Conservation (phyloP, 2,329 filamentous ascomycete species). For the Epichloe coenophiala region DNA sequence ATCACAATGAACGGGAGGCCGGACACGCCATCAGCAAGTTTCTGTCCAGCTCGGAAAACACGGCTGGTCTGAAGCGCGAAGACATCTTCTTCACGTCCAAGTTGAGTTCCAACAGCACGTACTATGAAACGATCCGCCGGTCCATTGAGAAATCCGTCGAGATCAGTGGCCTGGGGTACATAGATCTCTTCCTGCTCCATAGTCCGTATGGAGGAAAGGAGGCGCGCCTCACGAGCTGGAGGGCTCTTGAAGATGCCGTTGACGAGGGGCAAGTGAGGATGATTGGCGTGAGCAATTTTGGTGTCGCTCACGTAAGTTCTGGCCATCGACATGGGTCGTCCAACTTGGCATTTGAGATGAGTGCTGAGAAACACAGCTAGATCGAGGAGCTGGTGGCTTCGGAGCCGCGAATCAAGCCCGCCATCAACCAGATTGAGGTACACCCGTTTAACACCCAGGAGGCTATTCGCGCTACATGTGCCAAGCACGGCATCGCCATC, state of each 20-base stretch:
- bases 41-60: conserved; percentile 34
- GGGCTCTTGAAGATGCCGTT: too few species aligned
- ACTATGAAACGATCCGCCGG: conserved; percentile 52
- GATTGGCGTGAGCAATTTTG: too few species aligned
- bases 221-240: too few species aligned
- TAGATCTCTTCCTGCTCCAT: conserved; percentile 70
- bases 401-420: conserved; percentile 30
- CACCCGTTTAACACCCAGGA: conserved; percentile 70
- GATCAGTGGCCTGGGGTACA: conserved; percentile 55
- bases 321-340: too few species aligned
- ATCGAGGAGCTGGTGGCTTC: too few species aligned
- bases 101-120: conserved; percentile 48
- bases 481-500: conserved; percentile 52
- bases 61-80: conserved; percentile 41
- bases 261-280: too few species aligned
- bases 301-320: too few species aligned
- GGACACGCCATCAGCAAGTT: conserved; percentile 51
- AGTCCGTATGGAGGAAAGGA: conserved; percentile 62
- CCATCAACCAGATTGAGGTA: conserved; percentile 70
- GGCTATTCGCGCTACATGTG: conserved; percentile 52
- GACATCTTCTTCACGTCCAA: conserved; percentile 75
- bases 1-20: conserved; percentile 56
- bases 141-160: conserved; percentile 54
- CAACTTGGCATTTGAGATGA: too few species aligned
- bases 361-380: too few species aligned